Evolutionary conservation across 1,284 basidiomycete species (phyloP).

Genomic region (Wallemia mellicola): DNA sequence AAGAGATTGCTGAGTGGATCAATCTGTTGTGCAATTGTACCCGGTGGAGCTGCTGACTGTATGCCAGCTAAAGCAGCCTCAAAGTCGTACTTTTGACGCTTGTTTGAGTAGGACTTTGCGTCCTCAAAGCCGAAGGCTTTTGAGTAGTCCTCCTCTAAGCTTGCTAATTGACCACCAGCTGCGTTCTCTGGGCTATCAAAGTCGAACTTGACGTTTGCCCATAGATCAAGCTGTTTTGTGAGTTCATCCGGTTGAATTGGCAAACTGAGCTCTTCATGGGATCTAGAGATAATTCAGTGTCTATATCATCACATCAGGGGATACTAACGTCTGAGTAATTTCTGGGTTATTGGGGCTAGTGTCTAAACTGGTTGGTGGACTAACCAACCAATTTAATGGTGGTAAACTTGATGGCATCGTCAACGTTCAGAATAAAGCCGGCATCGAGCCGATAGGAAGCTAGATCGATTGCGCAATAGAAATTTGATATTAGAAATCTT

Average conservation of each 20-base stretch:
- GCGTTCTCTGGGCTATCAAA: conserved; percentile 28
- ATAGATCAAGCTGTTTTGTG: conserved; percentile 44
- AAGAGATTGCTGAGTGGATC: conserved; percentile 8
- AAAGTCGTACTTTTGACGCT: conserved; percentile 6
- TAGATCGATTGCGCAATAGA: too few relatives aligned
- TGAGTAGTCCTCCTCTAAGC: conserved; percentile 13
- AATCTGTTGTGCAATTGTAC: background rate
- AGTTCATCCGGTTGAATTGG: conserved; percentile 21
- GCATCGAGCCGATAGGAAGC: too few relatives aligned
- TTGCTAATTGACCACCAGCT: conserved; percentile 8
- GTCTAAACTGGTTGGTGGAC: background rate
- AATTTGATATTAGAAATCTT: too few relatives aligned
- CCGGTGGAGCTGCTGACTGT: background rate
- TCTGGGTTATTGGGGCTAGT: background rate
- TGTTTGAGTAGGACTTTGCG: conserved; percentile 4
- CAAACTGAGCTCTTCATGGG: conserved; percentile 4
- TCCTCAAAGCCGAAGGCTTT: conserved; percentile 5
- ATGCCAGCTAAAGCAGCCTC: conserved; percentile 21
- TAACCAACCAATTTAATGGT: background rate
- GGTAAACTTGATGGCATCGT: background rate
- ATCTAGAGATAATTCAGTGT: background rate
- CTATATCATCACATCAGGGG: background rate
- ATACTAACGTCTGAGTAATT: background rate
- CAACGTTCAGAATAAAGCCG: too few relatives aligned
- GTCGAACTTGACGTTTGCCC: conserved; percentile 51